Percentiles rank a stretch among this genome's conserved stretches.
Evolutionary conservation across 2,329 filamentous ascomycete species (phyloP).

Genomic region (Apiospora kogelbergensis): DNA sequence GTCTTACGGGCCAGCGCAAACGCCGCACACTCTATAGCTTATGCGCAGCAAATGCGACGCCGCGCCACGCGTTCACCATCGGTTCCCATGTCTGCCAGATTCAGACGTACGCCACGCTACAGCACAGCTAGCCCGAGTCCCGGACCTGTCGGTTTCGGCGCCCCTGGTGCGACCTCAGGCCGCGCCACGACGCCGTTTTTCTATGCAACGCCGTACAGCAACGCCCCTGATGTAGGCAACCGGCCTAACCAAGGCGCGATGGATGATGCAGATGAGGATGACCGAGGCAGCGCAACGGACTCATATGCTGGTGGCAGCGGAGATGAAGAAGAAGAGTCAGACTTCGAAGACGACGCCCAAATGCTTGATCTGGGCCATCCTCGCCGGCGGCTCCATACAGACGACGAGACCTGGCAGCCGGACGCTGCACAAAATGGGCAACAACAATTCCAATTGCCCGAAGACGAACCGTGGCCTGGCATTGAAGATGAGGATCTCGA

Average conservation of each 20-base stretch:
- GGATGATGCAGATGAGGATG: constrained; percentile 34
- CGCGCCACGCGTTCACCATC: constrained; percentile 61
- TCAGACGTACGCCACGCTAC: constrained; percentile 54
- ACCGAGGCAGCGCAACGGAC: constrained; percentile 30
- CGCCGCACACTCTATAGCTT: constrained; percentile 25
- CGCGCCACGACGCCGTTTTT: constrained; percentile 56
- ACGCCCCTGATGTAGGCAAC: constrained; percentile 48
- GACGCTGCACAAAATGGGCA: constrained; percentile 30
- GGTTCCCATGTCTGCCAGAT: constrained; percentile 30
- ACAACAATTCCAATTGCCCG: constrained; percentile 33
- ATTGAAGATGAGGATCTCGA: constrained; percentile 51
- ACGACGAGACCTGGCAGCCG: constrained; percentile 25
- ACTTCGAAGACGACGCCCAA: constrained; percentile 26
- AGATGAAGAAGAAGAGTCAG: constrained; percentile 25
- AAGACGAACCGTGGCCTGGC: constrained; percentile 58
- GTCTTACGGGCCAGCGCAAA: constrained; percentile 30
- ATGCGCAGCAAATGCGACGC: constrained; percentile 38
- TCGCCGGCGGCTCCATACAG: constrained; percentile 14
- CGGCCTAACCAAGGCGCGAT: constrained; percentile 30
- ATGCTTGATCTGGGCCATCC: constrained; percentile 31
- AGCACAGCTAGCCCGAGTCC: constrained; percentile 49
- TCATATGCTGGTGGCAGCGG: constrained; percentile 35
- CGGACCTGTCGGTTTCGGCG: constrained; percentile 32
- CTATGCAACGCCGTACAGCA: constrained; percentile 75
- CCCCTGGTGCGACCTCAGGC: constrained; percentile 28